Evolutionary conservation across 1,284 basidiomycete genomes (phyloP).

Genomic region (Irpex lacteus): DNA sequence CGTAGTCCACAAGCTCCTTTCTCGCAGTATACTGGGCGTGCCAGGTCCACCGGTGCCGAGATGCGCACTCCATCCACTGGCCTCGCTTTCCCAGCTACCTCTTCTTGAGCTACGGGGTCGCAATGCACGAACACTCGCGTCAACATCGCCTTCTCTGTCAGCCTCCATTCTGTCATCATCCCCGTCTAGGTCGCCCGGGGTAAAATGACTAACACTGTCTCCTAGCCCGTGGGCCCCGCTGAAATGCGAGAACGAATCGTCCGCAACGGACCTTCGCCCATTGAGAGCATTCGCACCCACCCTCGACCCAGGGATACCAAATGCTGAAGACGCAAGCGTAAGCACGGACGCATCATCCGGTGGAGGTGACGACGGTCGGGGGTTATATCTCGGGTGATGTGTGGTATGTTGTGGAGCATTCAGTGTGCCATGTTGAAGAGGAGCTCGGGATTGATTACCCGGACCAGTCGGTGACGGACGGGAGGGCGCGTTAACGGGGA

Average conservation of each 20-base stretch:
- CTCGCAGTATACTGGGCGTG: conserved; percentile 43
- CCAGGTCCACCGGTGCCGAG: conserved; percentile 37
- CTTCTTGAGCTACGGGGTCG: conserved; percentile 76
- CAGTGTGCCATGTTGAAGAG: conserved; percentile 28
- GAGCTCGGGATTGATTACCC: conserved; percentile 12
- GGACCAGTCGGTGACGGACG: conserved; percentile 40
- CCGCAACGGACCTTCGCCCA: conserved; percentile 35
- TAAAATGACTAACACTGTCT: conserved; percentile 66
- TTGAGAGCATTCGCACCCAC: conserved; percentile 25
- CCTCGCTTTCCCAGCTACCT: conserved; percentile 83
- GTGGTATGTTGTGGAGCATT: conserved; percentile 87
- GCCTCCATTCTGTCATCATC: conserved; percentile 22
- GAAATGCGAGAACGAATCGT: conserved; percentile 72
- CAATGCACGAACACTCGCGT: conserved; percentile 77
- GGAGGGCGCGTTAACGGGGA: conserved; percentile 50
- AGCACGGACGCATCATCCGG: conserved; percentile 89
- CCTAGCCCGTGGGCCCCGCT: conserved; percentile 41
- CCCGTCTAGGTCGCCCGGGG: conserved; percentile 48
- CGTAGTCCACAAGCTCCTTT: conserved; percentile 55
- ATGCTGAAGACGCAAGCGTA: conserved; percentile 91
- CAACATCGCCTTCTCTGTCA: conserved; percentile 57
- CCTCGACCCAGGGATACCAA: conserved; percentile 61
- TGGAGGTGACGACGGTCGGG: conserved; percentile 86
- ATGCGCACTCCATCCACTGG: conserved; percentile 80
- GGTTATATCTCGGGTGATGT: conserved; percentile 94